Base-by-base conservation (phyloP, 2,329 filamentous ascomycete genomes). In the Fusarium fracticaudum region DNA sequence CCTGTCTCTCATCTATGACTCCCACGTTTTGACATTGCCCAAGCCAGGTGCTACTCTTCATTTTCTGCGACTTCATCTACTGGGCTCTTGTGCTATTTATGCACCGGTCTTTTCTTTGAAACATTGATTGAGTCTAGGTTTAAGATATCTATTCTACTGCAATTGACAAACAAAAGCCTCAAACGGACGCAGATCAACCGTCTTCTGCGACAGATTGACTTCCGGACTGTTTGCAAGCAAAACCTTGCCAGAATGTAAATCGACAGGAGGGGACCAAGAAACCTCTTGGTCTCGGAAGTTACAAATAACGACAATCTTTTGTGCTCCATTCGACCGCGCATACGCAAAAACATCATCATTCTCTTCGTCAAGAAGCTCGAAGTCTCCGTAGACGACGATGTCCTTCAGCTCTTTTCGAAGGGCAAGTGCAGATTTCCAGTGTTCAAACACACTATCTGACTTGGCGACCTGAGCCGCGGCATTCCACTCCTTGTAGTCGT, bases 401-500 rank as follows among this genome's bases (percentile, higher is more conserved):
- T 58, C 20, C 6, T 64, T 66, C 5, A 67, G 4, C 1, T 71
- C 65, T 17, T 71, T 75, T 5, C 73, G 62, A 1, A 75, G 38
- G 1, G 33, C 45, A 7, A 75, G 51, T 5, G 59, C 38, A 8
- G 65, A 64, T 7, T 50, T 67, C 73, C 73, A 75, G 15, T 73
- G 70, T 18, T 73, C 66, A 20, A 75, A 73, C 5, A 73, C 69
- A 18, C 72, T 75, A 1, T 44, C 72, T 1, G 31, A 14, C 12
- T 37, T 41, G 6, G 22, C 8, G 4, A 67, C 33, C 51, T 75
- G 72, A 10, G 60, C 33, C 37, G 51, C 45, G 17, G 69, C 72
- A 17, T 74, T 74, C 71, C 71, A 74, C 8, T 55, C 47, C 14
- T 45, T 58, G 47, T 75, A 73, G 33, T 75, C 69, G 12, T 75